A percentile compares a stretch with the other conserved stretches of the same genome.
These are phyloP conservation scores for Kluyveromyces aestuarii DNA, from an alignment of 805 yeast genomes.

Conservation along the genomic window DNA sequence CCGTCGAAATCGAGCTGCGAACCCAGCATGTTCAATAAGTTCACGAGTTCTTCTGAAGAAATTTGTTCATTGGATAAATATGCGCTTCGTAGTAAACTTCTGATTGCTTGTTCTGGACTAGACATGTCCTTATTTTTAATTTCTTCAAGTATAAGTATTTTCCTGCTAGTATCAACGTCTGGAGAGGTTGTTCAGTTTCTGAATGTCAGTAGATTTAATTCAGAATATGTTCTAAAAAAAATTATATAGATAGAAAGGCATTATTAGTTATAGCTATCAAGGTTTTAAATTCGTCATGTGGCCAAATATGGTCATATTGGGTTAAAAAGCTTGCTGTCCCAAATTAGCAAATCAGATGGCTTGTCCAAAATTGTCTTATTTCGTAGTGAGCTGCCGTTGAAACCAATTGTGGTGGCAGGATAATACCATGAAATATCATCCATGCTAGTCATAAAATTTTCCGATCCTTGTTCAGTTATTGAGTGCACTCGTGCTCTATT, in stretches of 20 bases:
- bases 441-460: neutral
- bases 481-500: neutral
- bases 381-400: neutral
- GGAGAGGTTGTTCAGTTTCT: too few relatives aligned
- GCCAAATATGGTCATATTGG: neutral
- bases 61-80: neutral
- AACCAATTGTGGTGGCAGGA: neutral
- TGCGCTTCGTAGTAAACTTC: neutral
- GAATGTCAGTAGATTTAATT: neutral
- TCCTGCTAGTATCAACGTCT: too few relatives aligned
- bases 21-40: neutral
- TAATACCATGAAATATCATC: constrained; percentile 1
- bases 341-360: neutral
- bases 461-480: neutral
- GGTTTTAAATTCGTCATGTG: too few relatives aligned
- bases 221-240: neutral
- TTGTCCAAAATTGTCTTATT: neutral
- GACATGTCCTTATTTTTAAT: neutral
- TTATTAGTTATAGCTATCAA: too few relatives aligned
- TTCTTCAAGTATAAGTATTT: too few relatives aligned
- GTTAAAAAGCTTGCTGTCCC: constrained; percentile 2
- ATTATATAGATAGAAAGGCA: too few relatives aligned
- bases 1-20: constrained; percentile 5
- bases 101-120: neutral
- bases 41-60: neutral